These are phyloP conservation scores for Rhizopogon parksii DNA, from an alignment of 1,284 basidiomycete species.

Conservation along the genomic window DNA sequence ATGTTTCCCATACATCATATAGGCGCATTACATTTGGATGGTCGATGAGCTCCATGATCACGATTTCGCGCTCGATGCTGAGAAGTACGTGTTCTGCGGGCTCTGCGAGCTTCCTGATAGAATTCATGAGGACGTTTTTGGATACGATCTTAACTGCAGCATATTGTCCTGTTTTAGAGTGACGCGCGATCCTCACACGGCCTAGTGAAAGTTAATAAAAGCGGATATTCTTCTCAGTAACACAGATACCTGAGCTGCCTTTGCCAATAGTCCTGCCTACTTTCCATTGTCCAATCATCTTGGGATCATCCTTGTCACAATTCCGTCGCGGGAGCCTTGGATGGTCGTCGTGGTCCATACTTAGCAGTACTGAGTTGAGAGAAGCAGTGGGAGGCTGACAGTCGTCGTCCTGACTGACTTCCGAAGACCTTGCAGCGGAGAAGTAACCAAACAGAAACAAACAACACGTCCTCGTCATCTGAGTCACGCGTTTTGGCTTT, in stretches of 20 bases:
- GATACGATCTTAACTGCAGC: slow-evolving; percentile 98
- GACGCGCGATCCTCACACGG: slow-evolving; percentile 86
- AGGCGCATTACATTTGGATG: slow-evolving; percentile 94
- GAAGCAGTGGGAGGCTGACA: not conserved
- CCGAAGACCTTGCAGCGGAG: not conserved
- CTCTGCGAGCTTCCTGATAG: slow-evolving; percentile 63
- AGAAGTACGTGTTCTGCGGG: slow-evolving; percentile 64
- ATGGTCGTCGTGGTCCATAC: slow-evolving; percentile 23
- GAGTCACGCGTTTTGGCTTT: slow-evolving; percentile 4
- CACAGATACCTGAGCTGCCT: slow-evolving; percentile 65
- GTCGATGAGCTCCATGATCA: slow-evolving; percentile 98
- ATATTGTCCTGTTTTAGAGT: slow-evolving; percentile 81
- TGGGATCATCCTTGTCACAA: slow-evolving; percentile 50
- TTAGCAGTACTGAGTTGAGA: not conserved
- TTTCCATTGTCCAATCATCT: slow-evolving; percentile 89
- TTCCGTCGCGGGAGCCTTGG: slow-evolving; percentile 28
- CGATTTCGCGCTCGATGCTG: slow-evolving; percentile 93
- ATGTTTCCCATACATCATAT: slow-evolving; percentile 98
- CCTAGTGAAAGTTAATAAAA: slow-evolving; percentile 41
- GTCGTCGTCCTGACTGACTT: not conserved
- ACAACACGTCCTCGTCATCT: not conserved
- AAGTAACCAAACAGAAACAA: slow-evolving; percentile 3
- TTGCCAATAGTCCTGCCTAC: slow-evolving; percentile 90
- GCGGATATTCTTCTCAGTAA: not conserved
- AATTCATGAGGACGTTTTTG: slow-evolving; percentile 66